Conservation (phyloP, 805 yeast species). For the Kodamaea neixiangensis region DNA sequence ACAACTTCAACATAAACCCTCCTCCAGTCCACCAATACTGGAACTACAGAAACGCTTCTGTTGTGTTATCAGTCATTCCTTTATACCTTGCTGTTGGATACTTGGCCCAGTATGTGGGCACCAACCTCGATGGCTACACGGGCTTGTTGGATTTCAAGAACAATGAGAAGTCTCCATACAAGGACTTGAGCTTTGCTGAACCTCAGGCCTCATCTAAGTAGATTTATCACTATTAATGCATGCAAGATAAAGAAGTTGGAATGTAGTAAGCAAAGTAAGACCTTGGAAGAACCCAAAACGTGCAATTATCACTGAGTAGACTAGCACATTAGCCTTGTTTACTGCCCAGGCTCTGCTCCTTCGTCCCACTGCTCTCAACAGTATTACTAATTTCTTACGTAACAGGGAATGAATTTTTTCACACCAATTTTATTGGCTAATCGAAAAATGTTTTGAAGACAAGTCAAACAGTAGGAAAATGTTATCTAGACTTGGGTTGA, state of each 20-base stretch:
- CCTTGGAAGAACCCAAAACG: no score
- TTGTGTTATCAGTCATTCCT: conserved; percentile 41
- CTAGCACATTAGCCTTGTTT: no score
- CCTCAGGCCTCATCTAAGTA: conserved; percentile 26
- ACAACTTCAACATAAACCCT: conserved; percentile 43
- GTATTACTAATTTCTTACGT: conserved; percentile 1
- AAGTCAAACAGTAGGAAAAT: conserved; percentile 16
- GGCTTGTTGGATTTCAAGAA: conserved; percentile 37
- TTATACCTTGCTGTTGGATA: conserved; percentile 36
- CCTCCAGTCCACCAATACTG: conserved; percentile 49
- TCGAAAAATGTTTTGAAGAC: neutral
- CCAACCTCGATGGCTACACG: conserved; percentile 30
- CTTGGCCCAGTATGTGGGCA: conserved; percentile 32
- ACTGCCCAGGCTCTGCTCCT: neutral
- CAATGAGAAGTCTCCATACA: conserved; percentile 40
- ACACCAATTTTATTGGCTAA: conserved; percentile 16
- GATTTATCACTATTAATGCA: conserved; percentile 2
- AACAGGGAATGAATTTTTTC: conserved; percentile 9
- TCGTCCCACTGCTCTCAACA: neutral
- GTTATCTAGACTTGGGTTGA: conserved; percentile 32
- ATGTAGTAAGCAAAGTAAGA: neutral
- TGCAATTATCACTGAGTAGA: no score
- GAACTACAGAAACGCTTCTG: conserved; percentile 39
- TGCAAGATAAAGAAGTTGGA: neutral
- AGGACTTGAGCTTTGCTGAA: conserved; percentile 39